These are phyloP conservation scores for Lunularia cruciata DNA, from an alignment of 225 moss, liverwort and hornwort species.

Conservation along the genomic window DNA sequence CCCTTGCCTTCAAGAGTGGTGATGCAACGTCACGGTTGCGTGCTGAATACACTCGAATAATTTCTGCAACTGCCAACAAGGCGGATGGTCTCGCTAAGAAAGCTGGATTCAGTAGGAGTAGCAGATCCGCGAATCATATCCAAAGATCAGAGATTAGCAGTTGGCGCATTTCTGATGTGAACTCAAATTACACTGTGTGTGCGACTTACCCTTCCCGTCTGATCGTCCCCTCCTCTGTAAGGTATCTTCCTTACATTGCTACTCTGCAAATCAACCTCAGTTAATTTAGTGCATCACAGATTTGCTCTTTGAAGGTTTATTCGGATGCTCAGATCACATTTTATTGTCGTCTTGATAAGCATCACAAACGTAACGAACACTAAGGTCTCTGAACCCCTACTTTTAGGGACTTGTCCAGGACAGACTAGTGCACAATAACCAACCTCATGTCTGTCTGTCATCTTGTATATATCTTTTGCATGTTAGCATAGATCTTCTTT, in stretches of 20 bases:
- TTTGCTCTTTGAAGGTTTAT: neutral
- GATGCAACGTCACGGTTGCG: constrained; percentile 69
- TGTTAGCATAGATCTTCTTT: too few relatives aligned
- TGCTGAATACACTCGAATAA: constrained; percentile 71
- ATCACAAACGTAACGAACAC: too few relatives aligned
- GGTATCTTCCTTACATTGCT: constrained; percentile 48
- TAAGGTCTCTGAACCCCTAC: too few relatives aligned
- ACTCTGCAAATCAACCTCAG: neutral
- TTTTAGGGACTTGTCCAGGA: neutral
- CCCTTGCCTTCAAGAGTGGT: constrained; percentile 40
- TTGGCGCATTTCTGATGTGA: constrained; percentile 81
- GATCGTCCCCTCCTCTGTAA: constrained; percentile 84
- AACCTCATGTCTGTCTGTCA: too few relatives aligned
- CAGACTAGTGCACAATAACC: too few relatives aligned
- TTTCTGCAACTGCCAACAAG: constrained; percentile 39
- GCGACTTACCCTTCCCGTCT: constrained; percentile 88
- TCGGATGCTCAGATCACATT: too few relatives aligned
- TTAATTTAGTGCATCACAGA: too few relatives aligned
- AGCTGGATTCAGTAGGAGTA: constrained; percentile 25
- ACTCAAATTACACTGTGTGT: constrained; percentile 65
- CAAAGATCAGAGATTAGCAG: constrained; percentile 44
- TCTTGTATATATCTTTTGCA: too few relatives aligned
- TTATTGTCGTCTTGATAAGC: too few relatives aligned
- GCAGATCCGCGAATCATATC: constrained; percentile 37
- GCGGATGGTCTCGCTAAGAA: constrained; percentile 16